A percentile compares a stretch with the other conserved stretches of the same genome.
phyloP scores from a whole-genome alignment of 163 green algal genomes.

The Chlamydomonas reinhardtii region DNA sequence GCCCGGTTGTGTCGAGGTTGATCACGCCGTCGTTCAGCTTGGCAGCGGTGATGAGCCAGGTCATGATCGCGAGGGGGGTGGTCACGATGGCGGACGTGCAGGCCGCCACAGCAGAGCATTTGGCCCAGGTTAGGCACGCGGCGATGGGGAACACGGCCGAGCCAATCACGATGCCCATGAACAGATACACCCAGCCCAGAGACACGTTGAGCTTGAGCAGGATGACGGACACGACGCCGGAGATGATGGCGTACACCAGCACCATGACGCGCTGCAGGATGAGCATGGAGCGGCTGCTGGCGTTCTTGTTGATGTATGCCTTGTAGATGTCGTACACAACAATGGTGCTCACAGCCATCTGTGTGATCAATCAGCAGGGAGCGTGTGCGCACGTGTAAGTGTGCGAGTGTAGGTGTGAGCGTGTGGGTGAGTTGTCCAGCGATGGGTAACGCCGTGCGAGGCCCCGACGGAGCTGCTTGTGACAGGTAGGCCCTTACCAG shows the following conservation, averaged over 20 bases:
- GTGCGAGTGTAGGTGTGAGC: no score
- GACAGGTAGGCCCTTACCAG: no score
- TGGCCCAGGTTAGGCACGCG: slow-evolving; percentile 85
- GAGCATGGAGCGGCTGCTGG: slow-evolving; percentile 80
- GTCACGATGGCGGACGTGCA: slow-evolving; percentile 76
- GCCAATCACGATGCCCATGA: slow-evolving; percentile 83
- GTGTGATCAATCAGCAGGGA: no score
- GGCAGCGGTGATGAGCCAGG: slow-evolving; percentile 42
- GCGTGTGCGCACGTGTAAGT: no score
- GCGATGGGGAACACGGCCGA: slow-evolving; percentile 83
- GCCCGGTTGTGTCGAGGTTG: slow-evolving; percentile 40
- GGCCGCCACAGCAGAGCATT: slow-evolving; percentile 78
- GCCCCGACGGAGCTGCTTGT: no score
- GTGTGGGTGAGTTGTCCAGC: no score
- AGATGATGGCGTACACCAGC: slow-evolving; percentile 83
- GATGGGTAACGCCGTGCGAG: no score
- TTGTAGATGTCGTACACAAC: slow-evolving; percentile 87
- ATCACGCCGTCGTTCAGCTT: slow-evolving; percentile 55
- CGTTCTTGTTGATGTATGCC: slow-evolving; percentile 91
- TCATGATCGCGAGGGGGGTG: slow-evolving; percentile 52
- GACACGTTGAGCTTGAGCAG: slow-evolving; percentile 82
- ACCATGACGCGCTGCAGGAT: slow-evolving; percentile 74
- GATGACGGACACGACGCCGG: slow-evolving; percentile 87
- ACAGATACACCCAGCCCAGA: slow-evolving; percentile 88
- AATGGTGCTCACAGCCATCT: slow-evolving; percentile 91